Base-by-base conservation (phyloP, 805 yeast species). In the Kregervanrija fluxuum region DNA sequence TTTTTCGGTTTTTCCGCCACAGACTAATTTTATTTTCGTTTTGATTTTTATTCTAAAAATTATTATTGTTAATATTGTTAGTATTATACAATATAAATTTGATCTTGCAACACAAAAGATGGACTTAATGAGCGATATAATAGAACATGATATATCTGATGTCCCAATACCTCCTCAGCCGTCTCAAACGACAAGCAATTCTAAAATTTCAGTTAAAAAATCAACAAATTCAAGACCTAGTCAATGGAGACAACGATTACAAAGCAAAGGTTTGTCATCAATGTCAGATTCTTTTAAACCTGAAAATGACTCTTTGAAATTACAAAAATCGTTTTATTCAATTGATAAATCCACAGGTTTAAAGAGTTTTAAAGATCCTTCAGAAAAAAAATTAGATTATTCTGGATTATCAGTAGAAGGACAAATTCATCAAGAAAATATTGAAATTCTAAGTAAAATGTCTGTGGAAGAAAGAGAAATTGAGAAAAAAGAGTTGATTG, bases 361-460 rank as follows among this genome's bases (percentile, higher is more conserved):
- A 45, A 49, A 49, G 31, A 47, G 42, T 34, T 48, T 54, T 17
- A 45, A 45, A 35, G 47, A 50, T 35, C 30, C 35, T 10, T 42
- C 43, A n/a, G 52, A 53, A 16, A 31, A 46, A 28, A 41, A 50
- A 22, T 40, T 46, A 11, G 48, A 54, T 16, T 50, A 56, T 38
- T 48, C 52, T 3, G 64, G 61, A 12, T 48, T 74, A 40, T 65
- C 82, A 0, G 95, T 85, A 53, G 77, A 83, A 0, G 90, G 84
- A 51, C 73, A 77, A 56, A 86, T 89, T 16, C 91, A 87, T 59
- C 59, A 74, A 45, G 95, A 89, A 56, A 90, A 88, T 60, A 61
- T 85, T 48, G 75, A 79, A 34, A 68, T 71, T 35, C 59, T 90
- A 44, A 66, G 77, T 33, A 60, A 64, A 11, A 82, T 89, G 90